A percentile compares a stretch with the other conserved stretches of the same genome.
phyloP scores from a whole-genome alignment of 345 rosid species.

The Citrus inodora region DNA sequence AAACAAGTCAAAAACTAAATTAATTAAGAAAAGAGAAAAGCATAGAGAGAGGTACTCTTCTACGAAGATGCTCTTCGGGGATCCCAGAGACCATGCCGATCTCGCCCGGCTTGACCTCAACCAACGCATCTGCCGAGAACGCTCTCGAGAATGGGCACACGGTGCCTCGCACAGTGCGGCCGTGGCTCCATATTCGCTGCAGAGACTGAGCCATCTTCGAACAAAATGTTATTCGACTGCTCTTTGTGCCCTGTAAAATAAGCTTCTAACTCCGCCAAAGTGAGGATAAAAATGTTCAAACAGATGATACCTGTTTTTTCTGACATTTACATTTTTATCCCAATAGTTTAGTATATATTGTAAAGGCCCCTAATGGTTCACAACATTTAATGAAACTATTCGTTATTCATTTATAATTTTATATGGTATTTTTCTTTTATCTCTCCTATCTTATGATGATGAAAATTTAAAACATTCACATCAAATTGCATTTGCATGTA shows the following conservation, averaged over 20 bases:
- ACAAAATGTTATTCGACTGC: background rate
- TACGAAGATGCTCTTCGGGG: slow-evolving; percentile 76
- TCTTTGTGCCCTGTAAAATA: background rate
- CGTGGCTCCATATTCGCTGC: slow-evolving; percentile 39
- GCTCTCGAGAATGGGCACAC: slow-evolving; percentile 36
- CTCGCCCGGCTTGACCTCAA: slow-evolving; percentile 77
- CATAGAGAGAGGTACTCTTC: slow-evolving; percentile 41
- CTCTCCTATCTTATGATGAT: too few relatives aligned
- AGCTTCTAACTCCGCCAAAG: background rate
- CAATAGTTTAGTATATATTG: background rate
- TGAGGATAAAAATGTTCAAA: background rate
- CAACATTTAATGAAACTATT: background rate
- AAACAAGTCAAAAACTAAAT: background rate
- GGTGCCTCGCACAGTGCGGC: slow-evolving; percentile 26
- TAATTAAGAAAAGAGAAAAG: background rate
- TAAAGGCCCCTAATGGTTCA: background rate
- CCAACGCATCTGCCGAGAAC: slow-evolving; percentile 62
- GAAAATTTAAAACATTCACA: too few relatives aligned
- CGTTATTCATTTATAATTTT: too few relatives aligned
- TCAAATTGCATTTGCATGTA: too few relatives aligned
- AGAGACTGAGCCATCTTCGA: slow-evolving; percentile 56
- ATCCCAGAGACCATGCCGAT: slow-evolving; percentile 88
- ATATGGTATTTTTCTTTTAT: too few relatives aligned
- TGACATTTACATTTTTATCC: background rate
- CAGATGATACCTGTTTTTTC: background rate